Evolutionary conservation across 345 rosid species (phyloP).

Genomic region (Acer yangbiense): DNA sequence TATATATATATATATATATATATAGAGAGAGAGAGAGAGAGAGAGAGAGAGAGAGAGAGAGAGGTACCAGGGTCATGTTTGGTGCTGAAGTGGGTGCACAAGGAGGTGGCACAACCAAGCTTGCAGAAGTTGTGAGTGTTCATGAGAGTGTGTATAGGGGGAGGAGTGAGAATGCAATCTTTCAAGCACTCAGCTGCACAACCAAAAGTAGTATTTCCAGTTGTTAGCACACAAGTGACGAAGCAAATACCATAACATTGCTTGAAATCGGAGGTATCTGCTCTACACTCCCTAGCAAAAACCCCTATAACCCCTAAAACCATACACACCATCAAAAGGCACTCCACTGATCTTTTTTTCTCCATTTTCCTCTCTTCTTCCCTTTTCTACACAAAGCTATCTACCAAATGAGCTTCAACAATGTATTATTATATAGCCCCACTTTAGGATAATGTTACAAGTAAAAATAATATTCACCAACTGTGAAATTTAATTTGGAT

Average conservation of each 20-base stretch:
- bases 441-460: not conserved
- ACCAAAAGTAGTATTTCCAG: not conserved
- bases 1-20: too few relatives aligned
- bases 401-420: not conserved
- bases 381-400: not conserved
- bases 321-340: conserved; percentile 14
- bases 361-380: conserved; percentile 19
- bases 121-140: conserved; percentile 36
- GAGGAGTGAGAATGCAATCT: conserved; percentile 31
- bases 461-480: too few relatives aligned
- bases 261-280: conserved; percentile 16
- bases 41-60: not conserved
- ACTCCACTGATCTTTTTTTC: not conserved
- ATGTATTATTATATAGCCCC: not conserved
- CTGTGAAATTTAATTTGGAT: too few relatives aligned
- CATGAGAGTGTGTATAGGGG: not conserved
- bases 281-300: conserved; percentile 21
- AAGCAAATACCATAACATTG: conserved; percentile 43
- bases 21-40: too few relatives aligned
- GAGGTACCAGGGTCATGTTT: conserved; percentile 35
- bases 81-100: conserved; percentile 49
- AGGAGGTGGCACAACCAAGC: conserved; percentile 48
- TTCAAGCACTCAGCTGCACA: conserved; percentile 41
- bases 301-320: conserved; percentile 20
- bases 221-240: conserved; percentile 28